These are phyloP conservation scores for Hemisphaericaspora subhashii DNA, from an alignment of 1,139 yeast species.

Conservation along the genomic window DNA sequence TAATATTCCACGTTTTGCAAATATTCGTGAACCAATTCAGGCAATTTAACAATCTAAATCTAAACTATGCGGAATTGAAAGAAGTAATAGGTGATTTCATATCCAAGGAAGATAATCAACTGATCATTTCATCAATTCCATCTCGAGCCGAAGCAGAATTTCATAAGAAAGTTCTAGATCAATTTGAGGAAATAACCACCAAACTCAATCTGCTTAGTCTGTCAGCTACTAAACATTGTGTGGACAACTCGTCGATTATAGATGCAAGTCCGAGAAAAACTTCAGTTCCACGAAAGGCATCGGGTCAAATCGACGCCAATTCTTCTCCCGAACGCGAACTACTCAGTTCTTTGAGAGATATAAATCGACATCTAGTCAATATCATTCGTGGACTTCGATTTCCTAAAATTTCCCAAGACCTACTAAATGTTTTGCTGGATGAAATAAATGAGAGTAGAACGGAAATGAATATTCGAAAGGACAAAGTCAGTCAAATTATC, in stretches of 20 bases:
- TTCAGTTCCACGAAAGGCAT: slow-evolving; percentile 7
- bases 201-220: neutral
- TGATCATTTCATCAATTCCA: slow-evolving; percentile 27
- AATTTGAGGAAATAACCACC: slow-evolving; percentile 24
- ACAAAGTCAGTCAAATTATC: slow-evolving; percentile 25
- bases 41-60: slow-evolving; percentile 28
- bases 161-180: slow-evolving; percentile 29
- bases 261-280: slow-evolving; percentile 41
- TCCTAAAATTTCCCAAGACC: slow-evolving; percentile 38
- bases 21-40: slow-evolving; percentile 33
- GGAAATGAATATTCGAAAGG: slow-evolving; percentile 27
- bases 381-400: slow-evolving; percentile 37
- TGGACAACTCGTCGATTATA: no score
- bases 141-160: slow-evolving; percentile 30
- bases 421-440: slow-evolving; percentile 23
- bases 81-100: slow-evolving; percentile 31
- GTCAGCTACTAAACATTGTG: neutral
- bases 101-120: slow-evolving; percentile 13
- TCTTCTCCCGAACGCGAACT: neutral
- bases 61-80: slow-evolving; percentile 26
- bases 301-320: neutral
- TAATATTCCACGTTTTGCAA: slow-evolving; percentile 37
- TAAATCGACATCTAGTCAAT: slow-evolving; percentile 38
- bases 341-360: slow-evolving; percentile 26
- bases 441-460: slow-evolving; percentile 29